Conservation (phyloP, 257 asterid species). For the Rubia yunnanensis region DNA sequence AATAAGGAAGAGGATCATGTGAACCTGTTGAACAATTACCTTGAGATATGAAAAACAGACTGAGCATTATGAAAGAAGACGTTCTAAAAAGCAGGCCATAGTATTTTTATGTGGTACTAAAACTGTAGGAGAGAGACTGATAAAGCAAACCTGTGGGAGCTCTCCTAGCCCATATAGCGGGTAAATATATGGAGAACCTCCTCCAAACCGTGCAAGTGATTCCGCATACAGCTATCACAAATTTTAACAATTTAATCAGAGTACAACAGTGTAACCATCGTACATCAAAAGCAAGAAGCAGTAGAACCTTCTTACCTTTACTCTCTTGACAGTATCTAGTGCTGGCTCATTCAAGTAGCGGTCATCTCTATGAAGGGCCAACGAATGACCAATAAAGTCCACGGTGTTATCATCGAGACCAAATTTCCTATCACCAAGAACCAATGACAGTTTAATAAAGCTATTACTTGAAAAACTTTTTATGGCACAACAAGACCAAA, state of each 20-base stretch:
- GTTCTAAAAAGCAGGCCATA: neutral
- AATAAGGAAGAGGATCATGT: neutral
- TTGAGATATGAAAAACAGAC: neutral
- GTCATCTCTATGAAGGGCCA: slow-evolving; percentile 92
- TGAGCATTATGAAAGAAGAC: neutral
- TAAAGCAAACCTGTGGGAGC: slow-evolving; percentile 78
- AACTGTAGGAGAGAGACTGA: slow-evolving; percentile 3
- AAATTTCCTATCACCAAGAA: slow-evolving; percentile 49
- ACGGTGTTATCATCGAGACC: slow-evolving; percentile 93
- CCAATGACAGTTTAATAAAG: neutral
- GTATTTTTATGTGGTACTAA: neutral
- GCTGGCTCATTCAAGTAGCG: slow-evolving; percentile 83
- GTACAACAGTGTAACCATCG: neutral
- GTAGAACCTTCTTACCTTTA: slow-evolving; percentile 46
- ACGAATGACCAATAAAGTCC: slow-evolving; percentile 85
- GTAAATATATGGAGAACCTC: slow-evolving; percentile 95
- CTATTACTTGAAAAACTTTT: neutral
- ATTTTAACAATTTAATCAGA: slow-evolving; percentile 13
- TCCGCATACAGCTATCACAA: slow-evolving; percentile 76
- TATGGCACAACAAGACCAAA: neutral
- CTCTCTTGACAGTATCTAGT: slow-evolving; percentile 76
- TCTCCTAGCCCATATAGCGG: slow-evolving; percentile 96
- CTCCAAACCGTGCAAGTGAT: slow-evolving; percentile 88
- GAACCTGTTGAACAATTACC: neutral
- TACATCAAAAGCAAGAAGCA: neutral